phyloP scores from a whole-genome alignment of 768 basidiomycete species.

The Neoboletus brunneissimus region DNA sequence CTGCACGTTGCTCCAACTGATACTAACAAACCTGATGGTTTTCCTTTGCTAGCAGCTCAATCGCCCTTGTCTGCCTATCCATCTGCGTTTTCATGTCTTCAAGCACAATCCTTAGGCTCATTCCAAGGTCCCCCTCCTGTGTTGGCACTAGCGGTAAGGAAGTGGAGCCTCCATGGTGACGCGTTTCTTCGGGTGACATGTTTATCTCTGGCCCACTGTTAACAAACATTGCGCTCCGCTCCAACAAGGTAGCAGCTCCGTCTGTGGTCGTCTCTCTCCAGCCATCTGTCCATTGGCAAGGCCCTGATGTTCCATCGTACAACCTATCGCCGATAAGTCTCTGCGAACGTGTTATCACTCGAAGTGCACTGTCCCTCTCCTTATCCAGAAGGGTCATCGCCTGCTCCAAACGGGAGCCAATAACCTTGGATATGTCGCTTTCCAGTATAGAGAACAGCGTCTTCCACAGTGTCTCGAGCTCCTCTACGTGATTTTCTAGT shows the following conservation, averaged over 20 bases:
- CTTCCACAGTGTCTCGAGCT: slow-evolving; percentile 47
- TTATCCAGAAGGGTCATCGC: slow-evolving; percentile 35
- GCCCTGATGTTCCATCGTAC: slow-evolving; percentile 4
- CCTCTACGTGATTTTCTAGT: slow-evolving; percentile 38
- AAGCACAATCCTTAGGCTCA: slow-evolving; percentile 36
- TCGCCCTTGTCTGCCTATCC: slow-evolving; percentile 44
- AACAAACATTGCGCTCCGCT: slow-evolving; percentile 6
- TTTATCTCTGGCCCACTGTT: slow-evolving; percentile 8
- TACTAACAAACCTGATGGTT: slow-evolving; percentile 41
- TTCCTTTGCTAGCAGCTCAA: slow-evolving; percentile 44
- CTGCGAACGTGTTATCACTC: slow-evolving; percentile 20
- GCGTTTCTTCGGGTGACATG: slow-evolving; percentile 12
- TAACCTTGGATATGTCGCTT: slow-evolving; percentile 38
- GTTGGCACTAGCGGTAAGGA: slow-evolving; percentile 15
- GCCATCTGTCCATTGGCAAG: slow-evolving; percentile 12
- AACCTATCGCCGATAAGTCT: slow-evolving; percentile 4
- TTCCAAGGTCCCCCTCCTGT: slow-evolving; percentile 20
- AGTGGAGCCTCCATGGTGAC: slow-evolving; percentile 7
- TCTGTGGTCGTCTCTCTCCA: slow-evolving; percentile 15
- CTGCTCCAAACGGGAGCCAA: slow-evolving; percentile 32
- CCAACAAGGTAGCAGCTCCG: slow-evolving; percentile 10
- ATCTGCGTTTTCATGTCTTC: slow-evolving; percentile 48
- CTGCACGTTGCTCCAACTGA: neutral
- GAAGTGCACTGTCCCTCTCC: slow-evolving; percentile 29
- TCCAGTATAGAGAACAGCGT: slow-evolving; percentile 43